A percentile compares a stretch with the other conserved stretches of the same genome.
Evolutionary conservation across 176 grass and related monocot species (phyloP).

Genomic region (Juncus effusus): DNA sequence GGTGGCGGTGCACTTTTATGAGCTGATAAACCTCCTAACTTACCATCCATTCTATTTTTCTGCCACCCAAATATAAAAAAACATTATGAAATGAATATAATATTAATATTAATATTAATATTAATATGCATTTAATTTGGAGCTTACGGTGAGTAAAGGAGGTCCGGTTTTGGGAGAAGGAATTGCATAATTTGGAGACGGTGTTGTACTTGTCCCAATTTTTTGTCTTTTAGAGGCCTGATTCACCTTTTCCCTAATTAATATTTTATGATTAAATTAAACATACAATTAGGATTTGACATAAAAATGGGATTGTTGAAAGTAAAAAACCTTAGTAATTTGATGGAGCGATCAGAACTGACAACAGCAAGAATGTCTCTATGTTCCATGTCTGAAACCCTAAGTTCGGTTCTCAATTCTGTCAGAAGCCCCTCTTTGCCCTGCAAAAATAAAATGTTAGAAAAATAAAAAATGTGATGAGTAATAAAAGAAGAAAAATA

Average conservation of each 20-base stretch:
- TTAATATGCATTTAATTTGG: neutral
- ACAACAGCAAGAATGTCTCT: constrained; percentile 49
- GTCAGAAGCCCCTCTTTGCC: constrained; percentile 51
- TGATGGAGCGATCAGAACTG: constrained; percentile 51
- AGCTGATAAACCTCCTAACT: neutral
- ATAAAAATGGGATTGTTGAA: neutral
- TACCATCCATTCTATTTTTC: constrained; percentile 8
- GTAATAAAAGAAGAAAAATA: constrained; percentile 17
- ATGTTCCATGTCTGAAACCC: constrained; percentile 59
- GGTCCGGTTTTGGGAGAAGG: neutral
- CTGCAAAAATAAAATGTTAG: constrained; percentile 28
- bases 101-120: neutral
- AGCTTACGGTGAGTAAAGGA: constrained; percentile 1
- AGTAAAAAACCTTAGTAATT: constrained; percentile 43
- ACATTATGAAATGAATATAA: neutral
- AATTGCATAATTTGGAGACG: neutral
- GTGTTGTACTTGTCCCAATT: neutral
- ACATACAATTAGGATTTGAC: too few species aligned
- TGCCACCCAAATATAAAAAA: neutral
- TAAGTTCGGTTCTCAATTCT: constrained; percentile 55
- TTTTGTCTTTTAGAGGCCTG: neutral
- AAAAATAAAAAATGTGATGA: constrained; percentile 15
- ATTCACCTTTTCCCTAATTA: too few species aligned
- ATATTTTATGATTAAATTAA: too few species aligned
- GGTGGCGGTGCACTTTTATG: too few species aligned